Base-by-base conservation (phyloP, 1,284 basidiomycete species). In the Porogramme epimiltina region DNA sequence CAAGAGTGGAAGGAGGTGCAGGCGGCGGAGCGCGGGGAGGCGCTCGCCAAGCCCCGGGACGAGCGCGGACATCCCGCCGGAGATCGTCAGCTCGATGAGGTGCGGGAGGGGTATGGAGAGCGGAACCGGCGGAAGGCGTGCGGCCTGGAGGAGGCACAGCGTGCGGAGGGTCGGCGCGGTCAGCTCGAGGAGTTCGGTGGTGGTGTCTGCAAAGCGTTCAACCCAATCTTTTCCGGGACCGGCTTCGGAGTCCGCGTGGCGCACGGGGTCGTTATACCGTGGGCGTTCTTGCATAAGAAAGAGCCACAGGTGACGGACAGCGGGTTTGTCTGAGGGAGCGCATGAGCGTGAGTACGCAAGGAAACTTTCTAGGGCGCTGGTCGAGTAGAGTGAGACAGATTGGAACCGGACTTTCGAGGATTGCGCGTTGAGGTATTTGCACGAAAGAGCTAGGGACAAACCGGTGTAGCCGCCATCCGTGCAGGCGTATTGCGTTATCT, bases 391-490 rank as follows among this genome's bases (percentile, higher is more conserved):
- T 3, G 24, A 8, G 2, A 47, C 2, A 2, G 45, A 47, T 9
- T 47, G n/a, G 25, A 39, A 47, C 3, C 45, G 45, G 36, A 13
- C 6, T 6, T 9, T 16, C 15, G 20, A 28, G 19, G 45, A 47
- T 22, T 28, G 45, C 24, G 23, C 34, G 15, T 46, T 18, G 18
- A 46, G 13, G 25, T 19, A 19, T 18, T 28, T 38, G 24, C 36
- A 39, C 15, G 45, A 24, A 2, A 28, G 24, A 10, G 25, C 36
- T 19, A 39, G 15, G 3, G 24, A 31, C 15, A 3, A 5, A 16
- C 45, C 45, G 4, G 37, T 47, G 11, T 26, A 16, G 16, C 45
- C 45, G n/a, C 45, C 45, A 22, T 47, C 45, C 1, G 36, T 47
- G 18, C 45, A 47, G 25, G 25, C 36, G 8, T 3, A 20, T 3